These are phyloP conservation scores for Psilocybe subaeruginosa DNA, from an alignment of 768 basidiomycete genomes.

Conservation along the genomic window DNA sequence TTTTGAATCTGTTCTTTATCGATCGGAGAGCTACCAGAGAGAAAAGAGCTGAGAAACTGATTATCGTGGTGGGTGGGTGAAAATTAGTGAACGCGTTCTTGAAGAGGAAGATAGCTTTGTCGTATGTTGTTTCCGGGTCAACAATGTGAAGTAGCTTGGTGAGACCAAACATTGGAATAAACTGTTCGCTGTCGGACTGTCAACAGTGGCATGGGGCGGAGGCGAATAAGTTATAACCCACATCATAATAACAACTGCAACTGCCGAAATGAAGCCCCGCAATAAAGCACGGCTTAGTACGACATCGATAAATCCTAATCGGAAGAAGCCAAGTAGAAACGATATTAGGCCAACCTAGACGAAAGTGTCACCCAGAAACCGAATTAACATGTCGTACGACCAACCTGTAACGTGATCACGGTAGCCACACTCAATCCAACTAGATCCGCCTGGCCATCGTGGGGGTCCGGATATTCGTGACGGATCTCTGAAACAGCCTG, in stretches of 20 bases:
- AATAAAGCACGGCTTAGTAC: conserved; percentile 88
- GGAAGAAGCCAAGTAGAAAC: conserved; percentile 83
- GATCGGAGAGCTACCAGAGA: conserved; percentile 64
- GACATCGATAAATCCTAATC: conserved; percentile 92
- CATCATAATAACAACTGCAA: conserved; percentile 87
- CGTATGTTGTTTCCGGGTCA: conserved; percentile 69
- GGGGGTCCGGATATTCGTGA: conserved; percentile 45
- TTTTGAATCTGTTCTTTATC: conserved; percentile 60
- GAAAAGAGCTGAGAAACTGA: conserved; percentile 74
- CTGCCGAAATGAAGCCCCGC: conserved; percentile 85
- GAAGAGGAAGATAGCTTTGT: conserved; percentile 79
- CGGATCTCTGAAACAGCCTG: conserved; percentile 80
- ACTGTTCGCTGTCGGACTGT: conserved; percentile 60
- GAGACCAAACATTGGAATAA: conserved; percentile 91
- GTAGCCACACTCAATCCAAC: conserved; percentile 74
- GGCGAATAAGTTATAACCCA: conserved; percentile 34
- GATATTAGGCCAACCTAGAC: conserved; percentile 81
- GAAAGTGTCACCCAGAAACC: background rate
- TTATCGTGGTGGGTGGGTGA: conserved; percentile 68
- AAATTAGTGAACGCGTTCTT: conserved; percentile 56
- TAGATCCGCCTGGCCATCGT: conserved; percentile 45
- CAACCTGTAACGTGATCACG: conserved; percentile 82
- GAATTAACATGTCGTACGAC: conserved; percentile 14
- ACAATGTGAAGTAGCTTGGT: conserved; percentile 50
- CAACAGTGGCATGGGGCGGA: conserved; percentile 2